Evolutionary conservation across 2,329 filamentous ascomycete genomes (phyloP).

Genomic region (Ophiostoma piceae): DNA sequence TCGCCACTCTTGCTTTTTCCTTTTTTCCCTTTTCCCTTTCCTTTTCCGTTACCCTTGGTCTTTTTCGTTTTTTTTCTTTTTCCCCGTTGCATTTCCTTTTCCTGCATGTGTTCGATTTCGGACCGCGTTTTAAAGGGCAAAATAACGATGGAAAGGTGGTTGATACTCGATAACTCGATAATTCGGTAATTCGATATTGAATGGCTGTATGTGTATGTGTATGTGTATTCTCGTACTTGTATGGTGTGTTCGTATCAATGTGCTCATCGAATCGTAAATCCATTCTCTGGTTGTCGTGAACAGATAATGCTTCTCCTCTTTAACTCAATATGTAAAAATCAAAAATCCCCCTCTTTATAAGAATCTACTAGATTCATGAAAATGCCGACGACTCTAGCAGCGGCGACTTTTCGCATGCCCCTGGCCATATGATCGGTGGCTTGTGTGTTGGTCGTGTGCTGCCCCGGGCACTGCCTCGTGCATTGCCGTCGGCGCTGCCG

Average conservation of each 20-base stretch:
- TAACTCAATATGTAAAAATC: neutral
- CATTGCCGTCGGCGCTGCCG: neutral
- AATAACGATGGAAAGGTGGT: neutral
- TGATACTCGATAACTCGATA: neutral
- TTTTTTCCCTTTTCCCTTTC: neutral
- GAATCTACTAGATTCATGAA: neutral
- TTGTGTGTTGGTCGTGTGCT: slow-evolving; percentile 13
- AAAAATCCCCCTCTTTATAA: neutral
- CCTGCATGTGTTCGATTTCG: neutral
- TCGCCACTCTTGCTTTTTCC: slow-evolving; percentile 6
- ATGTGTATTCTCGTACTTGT: neutral
- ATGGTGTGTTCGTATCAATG: neutral
- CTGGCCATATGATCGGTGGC: slow-evolving; percentile 12
- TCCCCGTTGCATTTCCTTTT: neutral
- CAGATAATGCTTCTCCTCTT: slow-evolving; percentile 9
- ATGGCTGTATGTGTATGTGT: neutral
- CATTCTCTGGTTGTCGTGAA: slow-evolving; percentile 15
- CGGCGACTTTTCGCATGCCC: slow-evolving; percentile 23
- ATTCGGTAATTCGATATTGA: neutral
- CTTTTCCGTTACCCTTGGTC: neutral
- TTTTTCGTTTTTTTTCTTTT: neutral
- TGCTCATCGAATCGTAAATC: slow-evolving; percentile 6
- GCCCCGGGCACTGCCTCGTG: neutral
- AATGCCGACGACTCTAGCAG: slow-evolving; percentile 15
- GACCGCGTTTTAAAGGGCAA: neutral